These are phyloP conservation scores for Oryza officinalis DNA, from an alignment of 176 grass and related monocot genomes.

Conservation along the genomic window DNA sequence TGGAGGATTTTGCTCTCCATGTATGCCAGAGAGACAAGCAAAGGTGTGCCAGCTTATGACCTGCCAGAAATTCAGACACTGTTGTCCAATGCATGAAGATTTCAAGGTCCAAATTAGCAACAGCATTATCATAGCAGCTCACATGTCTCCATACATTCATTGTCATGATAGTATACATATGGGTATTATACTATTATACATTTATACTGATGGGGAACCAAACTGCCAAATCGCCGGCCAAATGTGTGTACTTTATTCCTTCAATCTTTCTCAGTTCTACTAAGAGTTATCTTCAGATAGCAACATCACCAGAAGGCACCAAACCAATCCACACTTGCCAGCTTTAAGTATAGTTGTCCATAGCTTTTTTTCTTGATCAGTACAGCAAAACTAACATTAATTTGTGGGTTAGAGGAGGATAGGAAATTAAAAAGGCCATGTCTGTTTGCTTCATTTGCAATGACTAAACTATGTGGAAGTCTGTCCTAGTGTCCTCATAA, in stretches of 20 bases:
- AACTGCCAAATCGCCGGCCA: conserved; percentile 30
- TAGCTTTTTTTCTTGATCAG: conserved; percentile 21
- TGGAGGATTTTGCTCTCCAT: background rate
- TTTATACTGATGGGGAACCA: conserved; percentile 30
- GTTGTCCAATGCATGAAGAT: conserved; percentile 24
- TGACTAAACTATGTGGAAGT: conserved; percentile 8
- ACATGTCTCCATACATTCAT: conserved; percentile 37
- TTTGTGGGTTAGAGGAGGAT: conserved; percentile 1
- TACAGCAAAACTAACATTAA: conserved; percentile 23
- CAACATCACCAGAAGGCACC: conserved; percentile 39
- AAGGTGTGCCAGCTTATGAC: conserved; percentile 23
- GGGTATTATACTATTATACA: background rate
- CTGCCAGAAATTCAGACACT: conserved; percentile 24
- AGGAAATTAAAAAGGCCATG: conserved; percentile 21
- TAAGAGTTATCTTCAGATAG: conserved; percentile 23
- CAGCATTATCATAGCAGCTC: conserved; percentile 34
- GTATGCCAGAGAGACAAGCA: background rate
- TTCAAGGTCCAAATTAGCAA: conserved; percentile 24
- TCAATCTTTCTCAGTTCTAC: background rate
- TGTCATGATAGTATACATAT: conserved; percentile 15
- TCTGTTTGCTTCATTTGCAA: conserved; percentile 22
- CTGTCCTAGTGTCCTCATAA: conserved; percentile 46
- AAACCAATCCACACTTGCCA: conserved; percentile 38
- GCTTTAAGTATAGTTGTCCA: conserved; percentile 19
- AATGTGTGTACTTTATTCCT: conserved; percentile 19